Conservation (phyloP, 139 green algal genomes). For the Chlorella sp. region DNA sequence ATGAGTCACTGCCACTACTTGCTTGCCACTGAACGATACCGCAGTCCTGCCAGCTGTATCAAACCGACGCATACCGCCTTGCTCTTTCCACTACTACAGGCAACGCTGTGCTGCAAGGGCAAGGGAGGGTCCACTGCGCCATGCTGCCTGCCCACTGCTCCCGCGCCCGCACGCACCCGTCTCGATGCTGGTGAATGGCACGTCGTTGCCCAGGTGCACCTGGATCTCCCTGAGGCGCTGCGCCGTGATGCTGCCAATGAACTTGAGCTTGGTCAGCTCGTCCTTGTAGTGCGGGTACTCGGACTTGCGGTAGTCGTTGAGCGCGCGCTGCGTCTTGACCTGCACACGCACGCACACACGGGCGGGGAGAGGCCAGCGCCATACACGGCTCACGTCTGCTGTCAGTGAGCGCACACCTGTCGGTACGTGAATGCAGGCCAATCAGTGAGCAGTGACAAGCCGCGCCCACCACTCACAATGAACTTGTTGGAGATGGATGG, state of each 20-base stretch:
- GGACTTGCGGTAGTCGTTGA: conserved; percentile 56
- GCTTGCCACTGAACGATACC: background rate
- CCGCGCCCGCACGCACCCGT: conserved; percentile 25
- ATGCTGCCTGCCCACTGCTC: too few relatives aligned
- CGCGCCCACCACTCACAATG: conserved; percentile 40
- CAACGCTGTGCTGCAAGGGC: too few relatives aligned
- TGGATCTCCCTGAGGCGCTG: conserved; percentile 36
- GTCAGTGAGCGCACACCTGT: too few relatives aligned
- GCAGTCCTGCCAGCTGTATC: background rate
- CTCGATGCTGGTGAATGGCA: conserved; percentile 36
- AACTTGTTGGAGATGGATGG: conserved; percentile 36
- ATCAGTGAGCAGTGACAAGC: too few relatives aligned
- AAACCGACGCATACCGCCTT: background rate
- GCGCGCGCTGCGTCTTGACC: conserved; percentile 55
- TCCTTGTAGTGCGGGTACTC: conserved; percentile 50
- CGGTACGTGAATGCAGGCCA: too few relatives aligned
- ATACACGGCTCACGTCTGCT: too few relatives aligned
- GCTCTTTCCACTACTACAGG: too few relatives aligned
- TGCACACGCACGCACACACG: conserved; percentile 9
- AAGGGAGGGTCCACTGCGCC: too few relatives aligned
- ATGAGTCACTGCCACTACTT: background rate
- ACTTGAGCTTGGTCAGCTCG: conserved; percentile 45
- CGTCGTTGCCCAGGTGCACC: conserved; percentile 25
- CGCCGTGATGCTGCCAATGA: conserved; percentile 47
- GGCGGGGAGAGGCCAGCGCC: too few relatives aligned